These are phyloP conservation scores for Cryptococcus sp. DNA, from an alignment of 1,284 basidiomycete genomes.

Conservation along the genomic window DNA sequence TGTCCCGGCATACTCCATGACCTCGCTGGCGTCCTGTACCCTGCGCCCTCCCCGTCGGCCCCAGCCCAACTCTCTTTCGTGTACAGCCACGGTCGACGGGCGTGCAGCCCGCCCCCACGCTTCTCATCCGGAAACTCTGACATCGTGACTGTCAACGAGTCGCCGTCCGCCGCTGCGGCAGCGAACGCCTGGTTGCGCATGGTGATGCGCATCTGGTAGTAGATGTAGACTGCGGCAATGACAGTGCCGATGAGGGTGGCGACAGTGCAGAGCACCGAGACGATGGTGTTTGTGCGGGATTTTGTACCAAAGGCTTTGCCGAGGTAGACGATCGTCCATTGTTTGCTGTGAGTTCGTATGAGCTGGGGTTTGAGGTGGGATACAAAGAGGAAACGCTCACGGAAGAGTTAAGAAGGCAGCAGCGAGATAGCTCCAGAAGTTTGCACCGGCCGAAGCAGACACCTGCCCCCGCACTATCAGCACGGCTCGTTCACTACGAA, in stretches of 20 bases:
- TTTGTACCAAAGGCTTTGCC: conserved; percentile 40
- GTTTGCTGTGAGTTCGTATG: conserved; percentile 26
- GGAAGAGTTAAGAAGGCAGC: conserved; percentile 45
- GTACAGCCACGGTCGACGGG: conserved; percentile 16
- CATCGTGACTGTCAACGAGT: conserved; percentile 9
- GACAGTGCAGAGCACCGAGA: conserved; percentile 34
- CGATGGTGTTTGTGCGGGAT: conserved; percentile 33
- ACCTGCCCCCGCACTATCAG: conserved; percentile 9
- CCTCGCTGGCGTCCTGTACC: conserved; percentile 16
- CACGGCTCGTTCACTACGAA: too few relatives aligned
- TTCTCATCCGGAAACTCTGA: conserved; percentile 19
- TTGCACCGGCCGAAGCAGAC: conserved; percentile 43
- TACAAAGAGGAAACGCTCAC: conserved; percentile 15
- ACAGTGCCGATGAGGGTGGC: conserved; percentile 41
- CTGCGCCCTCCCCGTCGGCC: conserved; percentile 1
- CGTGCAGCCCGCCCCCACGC: conserved; percentile 7
- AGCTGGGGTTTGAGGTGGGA: neutral
- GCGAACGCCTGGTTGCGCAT: conserved; percentile 24
- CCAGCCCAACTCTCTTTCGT: conserved; percentile 1
- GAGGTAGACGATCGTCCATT: conserved; percentile 44
- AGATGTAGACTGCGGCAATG: conserved; percentile 45
- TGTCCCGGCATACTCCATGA: conserved; percentile 34
- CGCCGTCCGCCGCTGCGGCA: conserved; percentile 1
- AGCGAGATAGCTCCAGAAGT: conserved; percentile 41
- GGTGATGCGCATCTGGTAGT: conserved; percentile 46